These are phyloP conservation scores for Diaporthe caulivora DNA, from an alignment of 2,329 filamentous ascomycete genomes.

Conservation along the genomic window DNA sequence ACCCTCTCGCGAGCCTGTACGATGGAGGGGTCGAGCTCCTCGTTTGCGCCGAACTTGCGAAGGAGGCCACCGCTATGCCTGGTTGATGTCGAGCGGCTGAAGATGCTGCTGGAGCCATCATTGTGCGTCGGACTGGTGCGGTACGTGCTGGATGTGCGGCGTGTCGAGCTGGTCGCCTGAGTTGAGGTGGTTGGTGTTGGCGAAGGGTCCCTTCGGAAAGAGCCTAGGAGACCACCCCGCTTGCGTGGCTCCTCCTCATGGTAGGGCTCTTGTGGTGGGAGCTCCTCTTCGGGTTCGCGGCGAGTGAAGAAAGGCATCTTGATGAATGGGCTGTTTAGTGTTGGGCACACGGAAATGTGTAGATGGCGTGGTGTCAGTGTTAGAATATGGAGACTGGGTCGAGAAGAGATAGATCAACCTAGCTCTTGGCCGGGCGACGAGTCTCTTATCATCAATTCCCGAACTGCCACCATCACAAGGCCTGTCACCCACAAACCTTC, in stretches of 20 bases:
- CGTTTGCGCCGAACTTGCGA: constrained; percentile 57
- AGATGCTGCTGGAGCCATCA: constrained; percentile 44
- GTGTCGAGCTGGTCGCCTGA: constrained; percentile 38
- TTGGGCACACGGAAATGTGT: neutral
- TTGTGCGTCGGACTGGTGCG: constrained; percentile 42
- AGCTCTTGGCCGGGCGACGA: neutral
- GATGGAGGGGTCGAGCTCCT: constrained; percentile 72
- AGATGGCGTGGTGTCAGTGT: neutral
- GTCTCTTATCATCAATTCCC: constrained; percentile 35
- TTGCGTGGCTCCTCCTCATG: constrained; percentile 45
- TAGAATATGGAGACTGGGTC: neutral
- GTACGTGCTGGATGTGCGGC: constrained; percentile 27
- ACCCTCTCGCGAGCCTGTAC: constrained; percentile 72
- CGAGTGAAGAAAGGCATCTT: constrained; percentile 53
- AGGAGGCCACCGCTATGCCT: constrained; percentile 56
- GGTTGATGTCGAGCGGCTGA: constrained; percentile 45
- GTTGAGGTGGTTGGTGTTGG: constrained; percentile 45
- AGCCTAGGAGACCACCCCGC: constrained; percentile 53
- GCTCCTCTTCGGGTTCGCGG: constrained; percentile 46
- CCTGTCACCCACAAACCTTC: neutral
- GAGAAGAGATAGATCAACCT: neutral
- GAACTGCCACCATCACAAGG: neutral
- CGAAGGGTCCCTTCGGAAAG: constrained; percentile 46
- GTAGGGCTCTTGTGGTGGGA: constrained; percentile 48
- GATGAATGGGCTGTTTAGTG: constrained; percentile 14